Percentiles rank a stretch among this genome's conserved stretches.
phyloP scores from a whole-genome alignment of 352 stramenopile genomes.

The Globisporangium irregulare region DNA sequence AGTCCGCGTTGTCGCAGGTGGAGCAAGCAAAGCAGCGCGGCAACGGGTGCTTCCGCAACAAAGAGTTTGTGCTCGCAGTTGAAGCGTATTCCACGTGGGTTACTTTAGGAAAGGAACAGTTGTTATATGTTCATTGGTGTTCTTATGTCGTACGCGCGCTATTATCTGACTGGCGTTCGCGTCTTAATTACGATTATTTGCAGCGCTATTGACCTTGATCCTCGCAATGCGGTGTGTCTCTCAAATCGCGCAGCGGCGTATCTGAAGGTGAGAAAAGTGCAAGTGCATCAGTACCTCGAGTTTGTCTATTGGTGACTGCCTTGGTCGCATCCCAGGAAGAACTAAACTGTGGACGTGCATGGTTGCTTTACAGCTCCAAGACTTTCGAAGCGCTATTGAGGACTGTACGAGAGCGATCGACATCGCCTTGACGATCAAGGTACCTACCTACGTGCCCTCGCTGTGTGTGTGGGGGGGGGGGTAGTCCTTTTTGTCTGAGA shows the following conservation, averaged over 20 bases:
- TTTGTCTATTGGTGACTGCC: too few species aligned
- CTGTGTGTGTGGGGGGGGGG: too few species aligned
- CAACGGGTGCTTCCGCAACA: constrained; percentile 51
- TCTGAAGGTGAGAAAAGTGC: constrained; percentile 41
- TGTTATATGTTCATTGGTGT: not conserved
- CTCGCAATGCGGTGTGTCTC: constrained; percentile 35
- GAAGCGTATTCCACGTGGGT: constrained; percentile 44
- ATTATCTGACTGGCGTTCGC: not conserved
- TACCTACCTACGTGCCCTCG: too few species aligned
- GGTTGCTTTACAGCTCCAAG: constrained; percentile 25
- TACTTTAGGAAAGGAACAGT: not conserved
- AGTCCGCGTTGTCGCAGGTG: constrained; percentile 10
- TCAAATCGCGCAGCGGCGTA: constrained; percentile 68
- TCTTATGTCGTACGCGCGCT: not conserved
- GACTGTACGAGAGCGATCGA: constrained; percentile 53
- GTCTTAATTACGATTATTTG: not conserved
- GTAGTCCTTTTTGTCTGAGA: not conserved
- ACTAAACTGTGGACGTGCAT: not conserved
- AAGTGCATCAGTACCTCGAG: not conserved
- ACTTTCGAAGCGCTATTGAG: constrained; percentile 33
- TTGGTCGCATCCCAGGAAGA: too few species aligned
- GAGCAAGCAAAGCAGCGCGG: constrained; percentile 40
- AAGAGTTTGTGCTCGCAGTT: constrained; percentile 32
- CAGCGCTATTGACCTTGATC: constrained; percentile 52
- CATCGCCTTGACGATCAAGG: constrained; percentile 55